Base-by-base conservation (phyloP, 2,329 filamentous ascomycete genomes). In the Diaporthe vaccinii region DNA sequence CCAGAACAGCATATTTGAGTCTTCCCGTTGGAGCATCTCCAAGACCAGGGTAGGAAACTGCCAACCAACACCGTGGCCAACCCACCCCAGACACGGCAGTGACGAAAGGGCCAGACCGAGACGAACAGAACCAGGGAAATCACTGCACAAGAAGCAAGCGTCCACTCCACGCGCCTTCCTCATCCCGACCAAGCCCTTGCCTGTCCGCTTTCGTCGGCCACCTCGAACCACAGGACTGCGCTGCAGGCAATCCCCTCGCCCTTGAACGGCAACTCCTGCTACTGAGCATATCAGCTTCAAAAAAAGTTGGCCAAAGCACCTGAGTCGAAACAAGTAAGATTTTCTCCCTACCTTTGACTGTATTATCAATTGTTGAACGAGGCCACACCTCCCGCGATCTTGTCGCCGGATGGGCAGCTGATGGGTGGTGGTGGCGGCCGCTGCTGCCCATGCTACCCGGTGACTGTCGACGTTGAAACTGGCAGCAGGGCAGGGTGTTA, bases 11-110 rank as follows among this genome's bases (percentile, higher is more conserved):
- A 39, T 41, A 46, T 65, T 34, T 51, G 39, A 55, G 34, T 34
- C 20, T 65, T 28, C 20, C 53, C 17, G 34, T 44, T 67, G 61
- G 70, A 34, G 22, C 36, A 39, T 46, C 36, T 61, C 36, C 53
- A 51, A 17, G 57, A 71, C 39, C 58, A 71, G 28, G 57, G 51
- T 70, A 51, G 72, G 65, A 76, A 71, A 49, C 46, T 25, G 55
- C 65, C 74, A 65, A 71, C 51, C 53, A 41, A 71, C 65, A 22
- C 57, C 25, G 49, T 58, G 36, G 10, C 36, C 46, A 39, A 8
- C 65, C 65, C 55, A 41, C 55, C 36, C 58, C 65, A 22, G 39
- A 28, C 57, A 61, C 67, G 31, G 67, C 28, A 74, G 67, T n/a
- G 58, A 55, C 72, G 49, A 67, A 74, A 67, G 46, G 15, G 28